Evolutionary conservation across 176 grass and related monocot genomes (phyloP), one percentile per base, ranked within the genome.

Genomic region (Guadua angustifolia): DNA sequence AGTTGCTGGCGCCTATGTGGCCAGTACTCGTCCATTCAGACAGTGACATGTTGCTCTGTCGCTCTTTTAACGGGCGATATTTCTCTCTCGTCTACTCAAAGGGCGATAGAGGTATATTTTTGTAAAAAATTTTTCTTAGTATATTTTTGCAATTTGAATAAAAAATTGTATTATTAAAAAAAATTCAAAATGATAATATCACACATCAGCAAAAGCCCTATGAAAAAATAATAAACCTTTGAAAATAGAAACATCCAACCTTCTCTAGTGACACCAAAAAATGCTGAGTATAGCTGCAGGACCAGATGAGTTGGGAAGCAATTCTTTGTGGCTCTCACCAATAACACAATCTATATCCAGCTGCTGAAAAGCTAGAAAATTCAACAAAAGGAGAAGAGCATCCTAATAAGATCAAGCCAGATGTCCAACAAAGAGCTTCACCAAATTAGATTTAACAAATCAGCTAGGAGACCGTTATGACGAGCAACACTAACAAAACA

Each of bases 251-350:
- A 51, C 38, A 52, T 64, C 55, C 61, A 61, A 98, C 96, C 96
- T 90, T 98, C 93, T 98, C 65, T 95, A 3, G 96, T 98, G 73
- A 98, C 96, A 81, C 96, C 93, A 67, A 98, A 98, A 98, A 56
- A 98, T 92, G 68, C 96, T 84, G 50, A 98, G 91, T 83, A 98
- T 98, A 9, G 96, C 93, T 73, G 93, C 85, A 66, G 96, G 77
- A 71, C 96, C 96, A 32, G 91, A 98, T 61, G 89, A 94, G 69
- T 84, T 92, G 62, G 87, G 96, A 52, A 95, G 66, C 36, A 98
- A 73, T 67, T 90, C 89, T 87, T 89, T 98, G 51, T 90, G 93
- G 72, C 93, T 95, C 85, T 88, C 93, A 47, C 96, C 93, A 62
- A 98, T 95, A 66, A 98, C 66, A 64, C 95, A 98, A 87, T 98